These are phyloP conservation scores for Puccinia hordei DNA, from an alignment of 1,284 basidiomycete genomes.

Conservation along the genomic window DNA sequence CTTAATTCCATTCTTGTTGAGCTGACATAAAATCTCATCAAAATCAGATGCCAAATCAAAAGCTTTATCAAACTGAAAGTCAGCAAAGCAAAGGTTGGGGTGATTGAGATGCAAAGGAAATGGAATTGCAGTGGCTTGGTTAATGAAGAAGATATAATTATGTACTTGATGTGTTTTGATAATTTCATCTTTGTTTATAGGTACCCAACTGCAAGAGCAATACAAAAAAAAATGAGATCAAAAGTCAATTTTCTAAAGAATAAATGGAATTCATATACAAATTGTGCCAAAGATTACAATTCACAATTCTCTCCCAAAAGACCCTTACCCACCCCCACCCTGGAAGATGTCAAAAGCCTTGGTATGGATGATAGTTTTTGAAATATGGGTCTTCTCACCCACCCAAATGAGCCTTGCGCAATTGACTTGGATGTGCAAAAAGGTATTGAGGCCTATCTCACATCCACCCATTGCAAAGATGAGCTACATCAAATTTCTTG, in stretches of 20 bases:
- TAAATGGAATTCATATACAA: neutral
- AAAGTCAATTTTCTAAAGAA: slow-evolving; percentile 10
- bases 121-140: neutral
- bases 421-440: neutral
- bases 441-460: neutral
- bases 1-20: too few relatives aligned
- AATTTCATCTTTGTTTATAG: neutral
- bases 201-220: slow-evolving; percentile 2
- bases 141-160: too few relatives aligned
- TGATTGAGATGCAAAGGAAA: slow-evolving; percentile 22
- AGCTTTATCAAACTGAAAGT: slow-evolving; percentile 6
- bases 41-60: slow-evolving; percentile 8
- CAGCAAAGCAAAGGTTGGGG: slow-evolving; percentile 14
- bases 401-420: slow-evolving; percentile 20
- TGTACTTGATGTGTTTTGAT: too few relatives aligned
- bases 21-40: neutral
- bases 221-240: slow-evolving; percentile 17
- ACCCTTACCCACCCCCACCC: neutral
- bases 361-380: neutral
- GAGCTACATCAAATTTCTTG: neutral
- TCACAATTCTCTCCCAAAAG: neutral
- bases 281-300: neutral
- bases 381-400: neutral
- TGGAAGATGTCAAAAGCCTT: neutral
- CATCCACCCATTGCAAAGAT: neutral